Evolutionary conservation across 2,329 filamentous ascomycete genomes (phyloP).

Genomic region (Stachybotrys chartarum): DNA sequence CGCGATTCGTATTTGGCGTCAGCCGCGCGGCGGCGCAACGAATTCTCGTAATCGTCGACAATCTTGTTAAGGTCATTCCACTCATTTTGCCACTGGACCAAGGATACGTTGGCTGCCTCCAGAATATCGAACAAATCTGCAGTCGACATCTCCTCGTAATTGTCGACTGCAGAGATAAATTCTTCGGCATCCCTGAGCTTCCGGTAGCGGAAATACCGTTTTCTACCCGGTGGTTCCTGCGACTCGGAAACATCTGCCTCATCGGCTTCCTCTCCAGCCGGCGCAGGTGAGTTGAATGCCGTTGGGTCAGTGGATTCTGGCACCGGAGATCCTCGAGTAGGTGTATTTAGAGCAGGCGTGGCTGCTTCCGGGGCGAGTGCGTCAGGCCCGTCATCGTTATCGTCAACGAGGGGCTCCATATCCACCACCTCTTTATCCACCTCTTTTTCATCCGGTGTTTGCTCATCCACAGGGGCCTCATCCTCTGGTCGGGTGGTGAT

Average conservation of each 20-base stretch:
- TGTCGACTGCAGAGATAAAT: constrained; percentile 39
- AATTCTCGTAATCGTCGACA: constrained; percentile 52
- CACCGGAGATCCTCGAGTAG: constrained; percentile 29
- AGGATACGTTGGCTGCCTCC: constrained; percentile 34
- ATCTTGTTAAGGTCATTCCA: constrained; percentile 42
- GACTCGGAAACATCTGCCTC: constrained; percentile 27
- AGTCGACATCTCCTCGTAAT: constrained; percentile 40
- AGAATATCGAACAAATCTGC: constrained; percentile 38
- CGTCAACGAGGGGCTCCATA: constrained; percentile 23
- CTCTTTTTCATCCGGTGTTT: constrained; percentile 23
- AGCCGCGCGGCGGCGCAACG: constrained; percentile 40
- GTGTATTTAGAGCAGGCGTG: constrained; percentile 30
- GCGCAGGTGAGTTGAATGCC: constrained; percentile 28
- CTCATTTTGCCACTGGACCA: constrained; percentile 48
- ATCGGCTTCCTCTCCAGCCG: constrained; percentile 26
- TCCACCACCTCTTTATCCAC: constrained; percentile 17
- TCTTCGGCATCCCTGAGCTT: constrained; percentile 44
- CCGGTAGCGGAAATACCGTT: constrained; percentile 34
- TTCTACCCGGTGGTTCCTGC: constrained; percentile 20
- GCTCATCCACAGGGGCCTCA: constrained; percentile 21
- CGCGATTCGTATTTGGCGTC: constrained; percentile 40
- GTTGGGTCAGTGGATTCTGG: constrained; percentile 30
- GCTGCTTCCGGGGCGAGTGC: constrained; percentile 21
- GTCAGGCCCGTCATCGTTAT: constrained; percentile 23
- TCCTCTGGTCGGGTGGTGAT: constrained; percentile 24